Evolutionary conservation across 2,329 filamentous ascomycete species (phyloP).

Genomic region (Ploettnerulaceae sp.): DNA sequence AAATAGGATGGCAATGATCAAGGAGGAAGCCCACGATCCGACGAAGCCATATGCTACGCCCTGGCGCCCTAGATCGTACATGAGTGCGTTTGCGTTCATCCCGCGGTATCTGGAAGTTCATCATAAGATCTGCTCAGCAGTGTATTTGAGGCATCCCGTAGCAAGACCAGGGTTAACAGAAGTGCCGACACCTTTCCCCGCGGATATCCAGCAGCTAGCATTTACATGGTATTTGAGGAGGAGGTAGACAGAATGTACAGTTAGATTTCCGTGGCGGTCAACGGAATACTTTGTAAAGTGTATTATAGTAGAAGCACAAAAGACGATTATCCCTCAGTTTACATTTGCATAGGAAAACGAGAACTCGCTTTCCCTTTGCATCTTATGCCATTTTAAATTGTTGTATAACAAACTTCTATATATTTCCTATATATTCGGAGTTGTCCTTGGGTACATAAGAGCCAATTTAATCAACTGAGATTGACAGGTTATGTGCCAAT

Average conservation of each 20-base stretch:
- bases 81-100: conserved; percentile 91
- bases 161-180: conserved; percentile 75
- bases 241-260: conserved; percentile 27
- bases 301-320: conserved; percentile 16
- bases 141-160: conserved; percentile 92
- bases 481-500: too few relatives aligned
- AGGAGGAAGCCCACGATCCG: conserved; percentile 69
- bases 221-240: conserved; percentile 84
- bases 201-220: conserved; percentile 68
- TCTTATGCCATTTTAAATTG: background rate
- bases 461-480: too few relatives aligned
- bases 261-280: too few relatives aligned
- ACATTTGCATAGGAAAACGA: background rate
- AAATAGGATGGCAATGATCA: conserved; percentile 61
- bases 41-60: conserved; percentile 85
- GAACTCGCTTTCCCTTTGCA: background rate
- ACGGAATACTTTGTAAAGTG: conserved; percentile 14
- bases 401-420: too few relatives aligned
- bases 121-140: conserved; percentile 91
- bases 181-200: conserved; percentile 76
- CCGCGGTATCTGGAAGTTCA: conserved; percentile 96
- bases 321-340: background rate
- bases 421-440: too few relatives aligned
- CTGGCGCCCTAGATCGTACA: conserved; percentile 81
- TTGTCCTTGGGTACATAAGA: too few relatives aligned